A percentile compares a stretch with the other conserved stretches of the same genome.
Evolutionary conservation across 176 grass and related monocot genomes (phyloP).

Genomic region (Poa annua): DNA sequence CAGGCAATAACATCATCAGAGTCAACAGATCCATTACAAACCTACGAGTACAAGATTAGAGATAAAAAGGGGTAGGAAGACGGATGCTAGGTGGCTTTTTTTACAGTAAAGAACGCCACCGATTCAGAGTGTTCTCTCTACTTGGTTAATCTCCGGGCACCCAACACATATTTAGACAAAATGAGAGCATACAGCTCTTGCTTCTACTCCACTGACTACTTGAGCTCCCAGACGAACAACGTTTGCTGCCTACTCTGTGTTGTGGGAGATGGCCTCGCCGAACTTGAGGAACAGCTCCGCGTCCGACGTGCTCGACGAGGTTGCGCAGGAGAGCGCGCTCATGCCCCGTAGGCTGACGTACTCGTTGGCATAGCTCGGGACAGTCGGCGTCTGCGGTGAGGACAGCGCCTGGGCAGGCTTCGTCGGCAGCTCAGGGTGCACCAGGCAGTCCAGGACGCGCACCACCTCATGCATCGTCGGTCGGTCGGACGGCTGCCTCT

Average conservation of each 20-base stretch:
- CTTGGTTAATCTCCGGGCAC: conserved; percentile 39
- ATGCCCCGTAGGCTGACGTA: conserved; percentile 78
- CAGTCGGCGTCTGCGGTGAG: not conserved
- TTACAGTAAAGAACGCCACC: conserved; percentile 56
- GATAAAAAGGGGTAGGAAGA: not conserved
- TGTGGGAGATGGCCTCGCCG: conserved; percentile 87
- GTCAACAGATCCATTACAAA: not conserved
- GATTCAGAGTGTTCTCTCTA: not conserved
- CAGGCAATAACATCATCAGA: conserved; percentile 28
- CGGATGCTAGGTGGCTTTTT: conserved; percentile 43
- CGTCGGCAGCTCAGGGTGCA: conserved; percentile 41
- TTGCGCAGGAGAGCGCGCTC: conserved; percentile 50
- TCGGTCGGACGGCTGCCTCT: conserved; percentile 75
- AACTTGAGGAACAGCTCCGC: conserved; percentile 96
- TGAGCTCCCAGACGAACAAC: not conserved
- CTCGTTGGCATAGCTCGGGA: conserved; percentile 73
- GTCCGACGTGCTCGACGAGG: conserved; percentile 72
- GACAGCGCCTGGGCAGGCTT: conserved; percentile 44
- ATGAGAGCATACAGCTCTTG: conserved; percentile 29
- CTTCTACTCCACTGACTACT: not conserved
- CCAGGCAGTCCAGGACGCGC: conserved; percentile 78
- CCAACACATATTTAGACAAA: conserved; percentile 28
- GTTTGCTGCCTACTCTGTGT: conserved; percentile 49
- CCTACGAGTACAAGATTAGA: conserved; percentile 30
- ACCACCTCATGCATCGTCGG: conserved; percentile 97